Evolutionary conservation across 1,284 basidiomycete genomes (phyloP), one percentile per base, ranked within the genome.

Genomic region (Ceratobasidium sp.): DNA sequence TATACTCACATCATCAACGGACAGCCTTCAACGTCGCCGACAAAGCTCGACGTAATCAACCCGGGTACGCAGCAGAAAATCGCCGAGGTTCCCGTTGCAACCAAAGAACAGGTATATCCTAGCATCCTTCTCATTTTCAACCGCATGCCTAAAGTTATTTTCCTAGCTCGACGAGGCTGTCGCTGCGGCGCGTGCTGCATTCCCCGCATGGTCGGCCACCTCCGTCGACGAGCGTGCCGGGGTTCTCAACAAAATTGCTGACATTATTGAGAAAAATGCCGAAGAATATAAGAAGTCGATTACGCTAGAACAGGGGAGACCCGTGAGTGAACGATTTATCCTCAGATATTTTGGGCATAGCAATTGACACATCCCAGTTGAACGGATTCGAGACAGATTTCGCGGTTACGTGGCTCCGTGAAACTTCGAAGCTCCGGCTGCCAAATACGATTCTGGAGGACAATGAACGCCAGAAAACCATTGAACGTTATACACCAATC

Each of bases 1-100:
- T 72, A 72, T 27, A 72, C 68, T 51, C 68, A 72, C 29, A 72
- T 72, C 29, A 72, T 72, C 29, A 72, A 72, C 43, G 68, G 68
- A 14, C 61, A 72, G 43, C 29, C 56, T 9, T 56, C 49, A 1
- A 72, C 54, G 1, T 61, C 68, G 7, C 22, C 54, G 1, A 41
- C 27, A 19, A 72, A 41, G 3, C 54, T 72, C 41, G 56, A 61
- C 51, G 68, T 72, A 14, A 46, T 61, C 24, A 72, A 72, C 24
- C 68, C 68, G 9, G 68, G 39, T 1, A 72, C 68, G 11, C 68
- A 72, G 24, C 6, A 72, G 56, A 72, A 72, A 46, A 61, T 72
- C 14, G 68, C 56, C 29, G 56, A 59, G 31, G 68, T 59, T 39
- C 68, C 68, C 3, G 56, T 72, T 16, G 68, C 68, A 43, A 61